A percentile compares a stretch with the other conserved stretches of the same genome.
phyloP scores from a whole-genome alignment of 1,139 yeast genomes.

The Lodderomyces oxycetoniae region DNA sequence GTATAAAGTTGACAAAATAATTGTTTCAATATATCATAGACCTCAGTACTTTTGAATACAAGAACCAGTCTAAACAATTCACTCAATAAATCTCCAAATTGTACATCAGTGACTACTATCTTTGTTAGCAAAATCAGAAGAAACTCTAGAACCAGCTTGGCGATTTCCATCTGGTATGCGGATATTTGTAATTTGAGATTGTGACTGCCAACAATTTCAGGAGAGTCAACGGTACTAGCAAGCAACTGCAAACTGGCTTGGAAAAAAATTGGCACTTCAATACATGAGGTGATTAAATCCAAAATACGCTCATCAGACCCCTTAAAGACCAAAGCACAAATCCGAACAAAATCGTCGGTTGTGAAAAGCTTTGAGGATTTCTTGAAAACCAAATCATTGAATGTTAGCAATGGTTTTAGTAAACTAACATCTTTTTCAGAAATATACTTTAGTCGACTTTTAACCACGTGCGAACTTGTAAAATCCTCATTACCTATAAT shows the following conservation, averaged over 20 bases:
- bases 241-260: slow-evolving; percentile 26
- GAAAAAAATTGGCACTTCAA: slow-evolving; percentile 27
- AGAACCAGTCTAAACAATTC: slow-evolving; percentile 32
- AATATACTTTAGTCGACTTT: slow-evolving; percentile 20
- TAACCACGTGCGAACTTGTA: slow-evolving; percentile 19
- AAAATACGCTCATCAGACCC: slow-evolving; percentile 23
- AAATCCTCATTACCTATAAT: slow-evolving; percentile 35
- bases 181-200: slow-evolving; percentile 35
- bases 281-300: slow-evolving; percentile 21
- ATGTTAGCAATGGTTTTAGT: slow-evolving; percentile 28
- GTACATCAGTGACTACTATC: slow-evolving; percentile 32
- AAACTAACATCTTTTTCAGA: slow-evolving; percentile 28
- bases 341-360: slow-evolving; percentile 33
- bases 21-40: slow-evolving; percentile 22
- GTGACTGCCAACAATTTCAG: slow-evolving; percentile 29
- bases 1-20: slow-evolving; percentile 28
- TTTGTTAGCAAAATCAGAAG: slow-evolving; percentile 25
- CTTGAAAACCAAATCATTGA: slow-evolving; percentile 24
- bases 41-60: slow-evolving; percentile 29
- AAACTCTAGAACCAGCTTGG: slow-evolving; percentile 27
- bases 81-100: slow-evolving; percentile 25
- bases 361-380: slow-evolving; percentile 24
- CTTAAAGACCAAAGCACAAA: slow-evolving; percentile 26
- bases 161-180: slow-evolving; percentile 27
- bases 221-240: slow-evolving; percentile 28